Conservation (phyloP, 1,139 yeast genomes). For the Yamadazyma dushanensis region DNA sequence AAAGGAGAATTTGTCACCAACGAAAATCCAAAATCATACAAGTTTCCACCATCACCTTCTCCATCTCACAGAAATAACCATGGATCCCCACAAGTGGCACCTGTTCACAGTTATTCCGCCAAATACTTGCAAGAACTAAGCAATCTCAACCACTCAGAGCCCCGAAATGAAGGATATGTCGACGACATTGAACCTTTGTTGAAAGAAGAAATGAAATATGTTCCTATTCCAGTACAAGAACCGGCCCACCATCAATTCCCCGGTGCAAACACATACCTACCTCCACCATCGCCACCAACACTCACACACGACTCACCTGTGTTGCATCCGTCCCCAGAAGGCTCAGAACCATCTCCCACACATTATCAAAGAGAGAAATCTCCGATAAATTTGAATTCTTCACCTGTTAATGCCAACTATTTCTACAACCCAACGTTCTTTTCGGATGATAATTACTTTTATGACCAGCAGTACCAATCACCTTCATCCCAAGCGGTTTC, state of each 20-base stretch:
- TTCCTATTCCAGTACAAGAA: constrained; percentile 45
- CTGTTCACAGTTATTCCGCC: constrained; percentile 38
- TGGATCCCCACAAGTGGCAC: constrained; percentile 5
- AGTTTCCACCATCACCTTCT: constrained; percentile 48
- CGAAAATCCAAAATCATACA: constrained; percentile 42
- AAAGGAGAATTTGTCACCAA: constrained; percentile 44
- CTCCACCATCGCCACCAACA: constrained; percentile 49
- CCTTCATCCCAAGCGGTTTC: constrained; percentile 27
- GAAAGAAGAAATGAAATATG: constrained; percentile 26
- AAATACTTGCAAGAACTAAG: constrained; percentile 44
- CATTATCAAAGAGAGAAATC: constrained; percentile 22
- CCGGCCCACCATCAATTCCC: constrained; percentile 22
- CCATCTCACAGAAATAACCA: constrained; percentile 13
- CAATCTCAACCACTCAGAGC: constrained; percentile 12
- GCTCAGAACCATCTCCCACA: constrained; percentile 10
- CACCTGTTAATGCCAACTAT: constrained; percentile 8
- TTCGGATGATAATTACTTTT: constrained; percentile 25
- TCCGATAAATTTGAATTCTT: constrained; percentile 23
- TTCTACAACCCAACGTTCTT: constrained; percentile 45
- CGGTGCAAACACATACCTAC: constrained; percentile 28
- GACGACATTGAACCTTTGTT: constrained; percentile 45
- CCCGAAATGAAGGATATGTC: constrained; percentile 25
- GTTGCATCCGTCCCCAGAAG: too few species aligned
- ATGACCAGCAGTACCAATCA: constrained; percentile 23
- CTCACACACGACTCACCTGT: constrained; percentile 44